Base-by-base conservation (phyloP, 306 rosid genomes). In the Fragaria ananassa region DNA sequence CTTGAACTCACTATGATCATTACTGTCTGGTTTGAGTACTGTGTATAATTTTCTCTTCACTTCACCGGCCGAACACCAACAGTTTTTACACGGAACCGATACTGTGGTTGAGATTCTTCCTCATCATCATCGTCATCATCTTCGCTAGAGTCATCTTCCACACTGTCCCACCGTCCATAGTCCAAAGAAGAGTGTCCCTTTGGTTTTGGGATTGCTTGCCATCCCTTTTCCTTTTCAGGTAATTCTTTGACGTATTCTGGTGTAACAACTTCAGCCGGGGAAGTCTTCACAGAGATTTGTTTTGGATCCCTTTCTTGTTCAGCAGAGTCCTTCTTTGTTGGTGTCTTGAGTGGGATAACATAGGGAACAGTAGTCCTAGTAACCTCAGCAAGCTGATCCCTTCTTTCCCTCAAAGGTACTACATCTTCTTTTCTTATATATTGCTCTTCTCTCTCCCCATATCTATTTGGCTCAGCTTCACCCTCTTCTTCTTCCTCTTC, bases 201-300 rank as follows among this genome's bases (percentile, higher is more conserved):
- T 2, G 99, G 99, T 78, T 95, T 95, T 17, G 97, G 99, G 78
- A 95, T 92, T 62, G 97, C 82, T 81, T 88, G 86, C 99, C 99
- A 95, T 74, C 90, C 97, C 77, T 90, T 83, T 69, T 79, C 85
- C 57, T 82, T 84, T 75, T 85, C 87, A 0, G 81, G 27, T 37
- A 76, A 66, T 77, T 83, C 88, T 69, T 53, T 82, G 57, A 34
- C 25, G 53, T 17, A 51, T 73, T 72, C 83, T 18, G 76, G 86
- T 72, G 81, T 81, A 75, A 71, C 71, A 51, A 66, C 84, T 77
- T 84, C 86, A 56, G 73, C 69, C 51, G 64, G 71, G 66, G 76
- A 72, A 64, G 56, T 73, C 75, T 61, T 85, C 62, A 65, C 53
- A 13, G 82, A 68, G 78, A 78, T 83, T 67, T 47, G 39, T 46